Evolutionary conservation across 495 filamentous ascomycete genomes (phyloP).

Genomic region (Endocarpon pusillum): DNA sequence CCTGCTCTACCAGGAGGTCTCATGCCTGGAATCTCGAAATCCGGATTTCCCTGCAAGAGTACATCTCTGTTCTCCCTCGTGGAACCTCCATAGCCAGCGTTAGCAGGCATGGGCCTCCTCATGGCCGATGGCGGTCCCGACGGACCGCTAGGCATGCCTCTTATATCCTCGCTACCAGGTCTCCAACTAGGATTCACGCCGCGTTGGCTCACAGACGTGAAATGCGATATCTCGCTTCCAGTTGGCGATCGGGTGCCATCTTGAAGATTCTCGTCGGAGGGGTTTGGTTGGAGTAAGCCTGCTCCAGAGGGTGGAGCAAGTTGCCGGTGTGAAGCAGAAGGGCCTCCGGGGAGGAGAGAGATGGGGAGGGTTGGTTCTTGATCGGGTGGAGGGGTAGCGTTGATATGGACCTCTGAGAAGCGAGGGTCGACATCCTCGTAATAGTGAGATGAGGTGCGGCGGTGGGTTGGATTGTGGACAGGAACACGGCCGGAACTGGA

Average conservation of each 20-base stretch:
- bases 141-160: slow-evolving; percentile 16
- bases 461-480: slow-evolving; percentile 21
- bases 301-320: no score
- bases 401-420: slow-evolving; percentile 48
- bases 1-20: slow-evolving; percentile 13
- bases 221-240: slow-evolving; percentile 58
- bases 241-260: slow-evolving; percentile 56
- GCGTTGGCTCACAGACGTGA: slow-evolving; percentile 72
- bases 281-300: no score
- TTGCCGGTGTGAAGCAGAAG: background rate
- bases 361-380: slow-evolving; percentile 2
- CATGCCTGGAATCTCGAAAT: slow-evolving; percentile 46
- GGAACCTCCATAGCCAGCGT: slow-evolving; percentile 7
- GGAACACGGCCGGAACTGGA: slow-evolving; percentile 25
- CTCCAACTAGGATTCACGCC: slow-evolving; percentile 75
- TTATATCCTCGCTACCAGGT: slow-evolving; percentile 15
- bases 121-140: slow-evolving; percentile 25
- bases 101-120: slow-evolving; percentile 8
- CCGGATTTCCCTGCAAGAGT: slow-evolving; percentile 51
- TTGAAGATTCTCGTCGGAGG: no score
- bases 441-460: slow-evolving; percentile 39
- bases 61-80: slow-evolving; percentile 30
- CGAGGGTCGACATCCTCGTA: slow-evolving; percentile 91
- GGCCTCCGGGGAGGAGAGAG: background rate
- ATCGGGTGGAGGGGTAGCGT: slow-evolving; percentile 4